Evolutionary conservation across 805 yeast species (phyloP), one percentile per base, ranked within the genome.

Genomic region (Candida insectalens): DNA sequence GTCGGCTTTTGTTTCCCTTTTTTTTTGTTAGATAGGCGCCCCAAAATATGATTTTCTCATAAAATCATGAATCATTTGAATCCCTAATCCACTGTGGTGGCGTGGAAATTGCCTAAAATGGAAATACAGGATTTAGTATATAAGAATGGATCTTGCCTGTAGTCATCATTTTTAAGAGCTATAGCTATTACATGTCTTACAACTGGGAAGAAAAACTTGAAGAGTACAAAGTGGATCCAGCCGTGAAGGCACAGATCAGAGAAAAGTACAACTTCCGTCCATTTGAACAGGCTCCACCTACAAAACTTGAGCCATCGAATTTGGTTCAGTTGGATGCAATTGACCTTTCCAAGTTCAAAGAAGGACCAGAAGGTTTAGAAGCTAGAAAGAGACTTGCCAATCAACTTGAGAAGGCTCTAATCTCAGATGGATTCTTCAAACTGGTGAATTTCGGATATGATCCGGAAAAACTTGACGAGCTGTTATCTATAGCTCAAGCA

Each of bases 391-490:
- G 31, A 16, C 48, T 66, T 23, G 71, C 72, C 1, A 35, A 35
- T 2, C 47, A 54, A 28, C 46, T 67, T 10, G 69, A 67, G 36
- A 40, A 48, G 15, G 57, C 71, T 1, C 40, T 67, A 19, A 51
- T 65, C 4, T 53, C 63, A 1, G 57, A 59, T 32, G 73, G 72
- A 2, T 67, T 67, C 38, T 63, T 67, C 45, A 62, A 62, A 17
- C 32, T 67, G 9, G 42, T 50, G 8, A 63, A 64, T 37, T 67
- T 60, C 38, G 72, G 71, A 0, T 50, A 62, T 28, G 44, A 42
- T 4, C 40, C 37, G 4, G 60, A 51, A 16, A 46, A 45, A 14
- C 42, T 67, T 13, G 60, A 53, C 5, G 51, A 51, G 12, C 36
- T 67, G 27, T 50, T 60, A 34, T 50, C 69, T 0, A 49, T 67